These are phyloP conservation scores for Eucalyptus coolabah DNA, from an alignment of 345 rosid species.

Conservation along the genomic window DNA sequence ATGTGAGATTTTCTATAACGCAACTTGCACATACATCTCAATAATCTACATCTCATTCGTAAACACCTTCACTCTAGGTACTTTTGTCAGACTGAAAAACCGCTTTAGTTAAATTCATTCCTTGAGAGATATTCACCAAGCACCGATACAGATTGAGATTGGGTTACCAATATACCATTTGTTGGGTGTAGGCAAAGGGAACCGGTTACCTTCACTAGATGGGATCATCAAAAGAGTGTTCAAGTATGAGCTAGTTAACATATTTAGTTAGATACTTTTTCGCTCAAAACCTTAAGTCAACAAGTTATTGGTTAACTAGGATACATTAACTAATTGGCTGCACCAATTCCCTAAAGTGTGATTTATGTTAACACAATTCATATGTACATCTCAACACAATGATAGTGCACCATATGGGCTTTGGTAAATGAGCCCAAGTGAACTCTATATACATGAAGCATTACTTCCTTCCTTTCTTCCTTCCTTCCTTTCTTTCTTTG, in stretches of 20 bases:
- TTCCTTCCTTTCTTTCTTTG: accelerated
- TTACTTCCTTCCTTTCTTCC: too few relatives aligned
- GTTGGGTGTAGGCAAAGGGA: not conserved
- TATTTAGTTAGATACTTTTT: accelerated
- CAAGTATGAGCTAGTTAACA: accelerated
- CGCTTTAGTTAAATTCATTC: not conserved
- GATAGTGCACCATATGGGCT: too few relatives aligned
- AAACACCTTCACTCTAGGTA: not conserved
- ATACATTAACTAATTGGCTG: not conserved
- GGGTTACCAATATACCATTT: not conserved
- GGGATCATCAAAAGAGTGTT: accelerated
- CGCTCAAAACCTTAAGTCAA: not conserved
- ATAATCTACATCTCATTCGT: accelerated
- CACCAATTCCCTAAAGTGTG: accelerated
- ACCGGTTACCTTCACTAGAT: accelerated
- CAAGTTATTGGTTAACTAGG: accelerated
- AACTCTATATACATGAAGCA: too few relatives aligned
- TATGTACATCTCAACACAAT: not conserved
- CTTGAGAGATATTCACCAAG: not conserved
- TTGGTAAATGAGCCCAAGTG: too few relatives aligned
- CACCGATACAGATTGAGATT: accelerated
- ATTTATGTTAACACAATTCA: not conserved
- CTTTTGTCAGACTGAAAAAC: accelerated
- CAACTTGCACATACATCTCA: not conserved
- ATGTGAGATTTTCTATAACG: not conserved